Conservation (phyloP, 345 rosid species). For the Eutrema japonicum region DNA sequence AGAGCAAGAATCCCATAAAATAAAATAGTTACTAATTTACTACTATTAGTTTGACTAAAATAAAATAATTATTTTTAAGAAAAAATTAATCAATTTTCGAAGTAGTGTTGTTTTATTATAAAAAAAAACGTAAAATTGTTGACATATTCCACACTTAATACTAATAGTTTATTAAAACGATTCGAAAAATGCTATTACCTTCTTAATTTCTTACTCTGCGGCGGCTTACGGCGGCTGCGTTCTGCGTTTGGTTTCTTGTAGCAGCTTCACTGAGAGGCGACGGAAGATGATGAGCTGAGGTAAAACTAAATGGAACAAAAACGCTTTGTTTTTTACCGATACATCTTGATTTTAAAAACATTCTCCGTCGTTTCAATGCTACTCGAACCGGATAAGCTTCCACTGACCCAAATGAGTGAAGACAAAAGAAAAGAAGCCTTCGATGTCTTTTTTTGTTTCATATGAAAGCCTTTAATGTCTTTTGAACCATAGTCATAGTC, state of each 20-base stretch:
- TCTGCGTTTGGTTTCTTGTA: conserved; percentile 62
- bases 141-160: conserved; percentile 11
- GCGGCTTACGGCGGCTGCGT: conserved; percentile 63
- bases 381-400: not conserved
- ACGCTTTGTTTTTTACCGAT: too few relatives aligned
- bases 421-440: too few relatives aligned
- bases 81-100: not conserved
- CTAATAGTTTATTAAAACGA: not conserved
- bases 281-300: conserved; percentile 57
- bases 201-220: not conserved
- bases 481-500: too few relatives aligned
- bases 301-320: too few relatives aligned
- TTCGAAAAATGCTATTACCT: not conserved
- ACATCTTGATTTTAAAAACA: not conserved
- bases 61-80: not conserved
- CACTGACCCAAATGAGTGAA: too few relatives aligned
- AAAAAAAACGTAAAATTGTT: not conserved
- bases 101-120: not conserved
- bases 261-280: conserved; percentile 58
- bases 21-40: not conserved
- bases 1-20: not conserved
- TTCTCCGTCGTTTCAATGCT: conserved; percentile 40
- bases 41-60: conserved; percentile 10
- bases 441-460: too few relatives aligned
- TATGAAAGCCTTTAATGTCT: too few relatives aligned